Conservation (phyloP, 768 basidiomycete species). For the Lactarius hatsudake region DNA sequence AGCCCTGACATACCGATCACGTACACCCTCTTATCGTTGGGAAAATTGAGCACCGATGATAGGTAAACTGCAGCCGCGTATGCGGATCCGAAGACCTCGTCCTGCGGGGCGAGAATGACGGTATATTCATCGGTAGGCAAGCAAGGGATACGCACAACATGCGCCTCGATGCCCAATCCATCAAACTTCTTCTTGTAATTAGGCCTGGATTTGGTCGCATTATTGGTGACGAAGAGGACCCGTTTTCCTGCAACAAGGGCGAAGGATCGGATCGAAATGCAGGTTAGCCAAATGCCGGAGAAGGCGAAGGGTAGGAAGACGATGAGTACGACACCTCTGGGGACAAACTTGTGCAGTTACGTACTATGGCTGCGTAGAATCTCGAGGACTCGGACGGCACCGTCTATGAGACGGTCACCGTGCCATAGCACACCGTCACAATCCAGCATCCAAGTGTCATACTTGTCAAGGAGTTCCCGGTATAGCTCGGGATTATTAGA, state of each 20-base stretch:
- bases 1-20: slow-evolving; percentile 90
- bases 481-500: slow-evolving; percentile 34
- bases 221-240: slow-evolving; percentile 94
- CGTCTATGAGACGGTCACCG: slow-evolving; percentile 75
- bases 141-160: slow-evolving; percentile 59
- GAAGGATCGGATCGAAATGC: slow-evolving; percentile 11
- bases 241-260: slow-evolving; percentile 41
- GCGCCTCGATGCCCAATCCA: slow-evolving; percentile 77
- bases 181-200: slow-evolving; percentile 92
- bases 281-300: slow-evolving; percentile 8
- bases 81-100: slow-evolving; percentile 96
- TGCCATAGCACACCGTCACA: slow-evolving; percentile 96
- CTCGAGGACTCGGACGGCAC: slow-evolving; percentile 70
- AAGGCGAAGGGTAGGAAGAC: slow-evolving; percentile 16
- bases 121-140: slow-evolving; percentile 2
- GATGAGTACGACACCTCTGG: slow-evolving; percentile 2
- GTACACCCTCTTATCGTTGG: slow-evolving; percentile 91
- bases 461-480: slow-evolving; percentile 47
- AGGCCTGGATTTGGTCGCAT: slow-evolving; percentile 88
- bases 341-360: slow-evolving; percentile 32
- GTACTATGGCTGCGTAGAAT: slow-evolving; percentile 69
- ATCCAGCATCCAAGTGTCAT: slow-evolving; percentile 95
- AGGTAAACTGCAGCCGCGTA: slow-evolving; percentile 83
- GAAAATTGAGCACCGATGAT: slow-evolving; percentile 84
- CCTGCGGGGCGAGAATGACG: slow-evolving; percentile 45